Base-by-base conservation (phyloP, 352 stramenopile genomes). In the Globisporangium echinulatum region DNA sequence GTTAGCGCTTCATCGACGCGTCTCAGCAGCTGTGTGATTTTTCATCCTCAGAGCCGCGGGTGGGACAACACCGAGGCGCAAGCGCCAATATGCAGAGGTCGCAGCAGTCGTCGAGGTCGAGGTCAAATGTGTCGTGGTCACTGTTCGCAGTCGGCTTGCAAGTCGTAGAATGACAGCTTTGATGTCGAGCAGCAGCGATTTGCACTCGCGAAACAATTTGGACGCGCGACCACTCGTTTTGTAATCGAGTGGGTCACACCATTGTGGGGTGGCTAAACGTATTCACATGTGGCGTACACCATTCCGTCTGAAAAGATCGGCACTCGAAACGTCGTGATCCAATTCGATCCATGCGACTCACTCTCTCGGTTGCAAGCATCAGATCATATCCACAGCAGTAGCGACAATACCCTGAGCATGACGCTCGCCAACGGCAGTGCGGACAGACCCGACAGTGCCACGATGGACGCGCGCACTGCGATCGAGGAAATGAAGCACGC, bases 1-100 rank as follows among this genome's bases (percentile, higher is more conserved):
- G 59, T 68, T 73, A 62, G 66, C 67, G 70, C 70, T 54, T 72
- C 71, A 69, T 62, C 62, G 51, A 67, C 58, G 54, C 56, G 36
- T 66, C 59, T 72, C 58, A 33, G 64, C 69, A 51, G 53, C 66
- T 72, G 61, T 71, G 68, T 71, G 65, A 67, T 76, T 79, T 74
- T 51, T 79, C 71, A 74, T 79, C 71, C 67, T 70, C 56, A 72
- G 71, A 76, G 43, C 51, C 67, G 48, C 55, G 15, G 19, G 53
- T 46, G 25, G 36, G 25, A 48, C 13, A 7, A 47, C 5, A 11
- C 6, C n/a, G 25, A 33, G 25, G 25, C 25, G 25, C 25, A 33
- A 33, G 17, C 15, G n/a, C 46, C 7, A 2, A 36, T 8, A 50
- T 50, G 46, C 15, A 50, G n/a, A n/a, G 44, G 10, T 14, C 44